Evolutionary conservation across 306 rosid genomes (phyloP), one percentile per base, ranked within the genome.

Genomic region (Rosa persica): DNA sequence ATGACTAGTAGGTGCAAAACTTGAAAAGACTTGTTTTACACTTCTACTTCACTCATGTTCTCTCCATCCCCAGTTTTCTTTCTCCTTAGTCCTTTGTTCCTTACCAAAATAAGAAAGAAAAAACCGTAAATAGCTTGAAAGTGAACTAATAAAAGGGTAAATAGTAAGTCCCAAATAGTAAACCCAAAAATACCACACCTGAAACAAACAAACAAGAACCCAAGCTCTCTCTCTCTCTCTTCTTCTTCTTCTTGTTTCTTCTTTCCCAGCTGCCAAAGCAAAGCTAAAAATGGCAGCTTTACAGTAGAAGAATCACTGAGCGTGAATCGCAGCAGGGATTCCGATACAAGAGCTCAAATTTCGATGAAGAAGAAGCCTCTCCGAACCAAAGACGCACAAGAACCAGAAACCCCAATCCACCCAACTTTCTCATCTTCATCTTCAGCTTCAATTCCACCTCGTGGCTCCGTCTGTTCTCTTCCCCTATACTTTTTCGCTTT

Each of bases 401-500:
- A 23, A 74, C 4, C 52, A 0, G 15, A 74, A 44, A 58, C 69
- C 69, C 57, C 60, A 27, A 62, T 43, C 79, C 34, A 5, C 70
- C 43, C 30, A 43, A 17, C 48, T 55, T 22, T 42, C 25, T 75
- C 71, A 2, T 62, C 78, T 43, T 44, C 78, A 13, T 13, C 77
- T 42, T 13, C 70, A 42, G 70, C 71, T 75, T 20, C 79, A 27
- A 46, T 27, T 62, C 58, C 10, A 25, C 60, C 79, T 44, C 71
- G 72, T 75, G 79, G 61, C 79, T 75, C 71, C 79, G 79, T 75
- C 13, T 25, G 70, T 34, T 44, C 58, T 60, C 27, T 60, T 38
- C n/a, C 1, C 54, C 6, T 30, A 1, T 4, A 0, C 58, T 13
- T 36, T 5, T 8, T 44, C 19, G 1, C 49, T 13, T 0, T 20